A percentile compares a stretch with the other conserved stretches of the same genome.
Evolutionary conservation across 805 yeast genomes (phyloP).

Genomic region (Candida piceae): DNA sequence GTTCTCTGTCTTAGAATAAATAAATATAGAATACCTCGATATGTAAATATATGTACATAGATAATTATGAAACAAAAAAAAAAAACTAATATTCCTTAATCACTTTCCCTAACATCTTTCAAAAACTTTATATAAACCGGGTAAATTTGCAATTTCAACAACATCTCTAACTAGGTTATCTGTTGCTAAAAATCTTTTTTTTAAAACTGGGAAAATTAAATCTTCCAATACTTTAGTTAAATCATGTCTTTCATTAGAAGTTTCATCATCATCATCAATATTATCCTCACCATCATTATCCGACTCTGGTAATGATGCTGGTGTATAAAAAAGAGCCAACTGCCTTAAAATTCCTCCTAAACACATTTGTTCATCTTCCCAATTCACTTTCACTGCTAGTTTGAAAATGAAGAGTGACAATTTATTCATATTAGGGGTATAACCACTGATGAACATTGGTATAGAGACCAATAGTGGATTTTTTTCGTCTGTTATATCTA

Average conservation of each 20-base stretch:
- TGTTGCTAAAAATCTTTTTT: conserved; percentile 62
- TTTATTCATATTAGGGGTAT: conserved; percentile 58
- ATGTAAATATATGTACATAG: not conserved
- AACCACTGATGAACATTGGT: conserved; percentile 65
- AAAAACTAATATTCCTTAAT: not conserved
- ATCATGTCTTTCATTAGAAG: conserved; percentile 22
- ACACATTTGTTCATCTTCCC: conserved; percentile 66
- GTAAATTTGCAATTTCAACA: conserved; percentile 83
- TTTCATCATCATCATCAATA: conserved; percentile 20
- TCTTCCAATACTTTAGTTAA: conserved; percentile 44
- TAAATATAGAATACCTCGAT: not conserved
- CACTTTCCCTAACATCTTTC: conserved; percentile 71
- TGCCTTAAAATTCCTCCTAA: conserved; percentile 60
- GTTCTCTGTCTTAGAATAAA: conserved; percentile 7
- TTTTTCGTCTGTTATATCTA: conserved; percentile 31
- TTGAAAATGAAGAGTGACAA: conserved; percentile 63
- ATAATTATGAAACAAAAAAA: not conserved
- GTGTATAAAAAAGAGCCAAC: conserved; percentile 68
- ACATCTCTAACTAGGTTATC: conserved; percentile 45
- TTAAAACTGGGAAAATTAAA: conserved; percentile 59
- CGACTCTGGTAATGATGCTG: conserved; percentile 45
- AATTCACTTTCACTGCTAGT: conserved; percentile 54
- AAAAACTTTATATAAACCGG: conserved; percentile 86
- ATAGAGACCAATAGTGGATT: conserved; percentile 41
- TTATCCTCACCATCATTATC: conserved; percentile 9